Evolutionary conservation across 202 grass and related monocot species (phyloP), one percentile per base, ranked within the genome.

Genomic region (Setaria italica): DNA sequence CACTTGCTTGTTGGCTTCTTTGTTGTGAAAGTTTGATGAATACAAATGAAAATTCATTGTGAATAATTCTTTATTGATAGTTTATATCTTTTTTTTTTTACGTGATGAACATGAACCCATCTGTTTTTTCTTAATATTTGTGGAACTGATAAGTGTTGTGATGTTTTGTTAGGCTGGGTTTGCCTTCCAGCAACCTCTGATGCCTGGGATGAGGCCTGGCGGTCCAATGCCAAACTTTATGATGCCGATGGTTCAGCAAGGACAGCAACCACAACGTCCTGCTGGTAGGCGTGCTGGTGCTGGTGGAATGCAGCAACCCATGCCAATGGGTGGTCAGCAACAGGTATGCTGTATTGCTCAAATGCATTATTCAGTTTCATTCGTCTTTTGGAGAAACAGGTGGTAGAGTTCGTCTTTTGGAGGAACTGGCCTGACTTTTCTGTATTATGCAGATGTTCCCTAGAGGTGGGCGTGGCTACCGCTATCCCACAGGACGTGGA

Each of bases 141-240:
- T 39, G 82, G 15, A 9, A 13, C 77, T 88, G 59, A 82, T 15
- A 56, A 55, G 42, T 32, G 21, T 30, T 50, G 64, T 30, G n/a
- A 39, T 83, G 69, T 30, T 33, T 78, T 47, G 41, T 21, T 83
- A 97, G 95, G 65, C 90, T 89, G 95, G 95, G 69, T 97, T 88
- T 84, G 90, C 88, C 39, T 97, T 94, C 88, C 94, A 92, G 88
- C 94, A 97, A 53, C 94, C 91, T 15, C 71, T 94, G 39, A 91
- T 97, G 82, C 86, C 90, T 45, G 92, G 92, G 56, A 92, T 97
- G 92, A 94, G 94, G 77, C 91, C 91, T 56, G 84, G 86, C 7
- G 76, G 75, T 35, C 84, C 87, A 6, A 94, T 94, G 77, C 90
- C 90, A 11, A 90, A 88, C 80, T 94, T 92, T 62, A 85, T 91